Conservation (phyloP, 2,329 filamentous ascomycete species). For the Stachybotrys echinatus region DNA sequence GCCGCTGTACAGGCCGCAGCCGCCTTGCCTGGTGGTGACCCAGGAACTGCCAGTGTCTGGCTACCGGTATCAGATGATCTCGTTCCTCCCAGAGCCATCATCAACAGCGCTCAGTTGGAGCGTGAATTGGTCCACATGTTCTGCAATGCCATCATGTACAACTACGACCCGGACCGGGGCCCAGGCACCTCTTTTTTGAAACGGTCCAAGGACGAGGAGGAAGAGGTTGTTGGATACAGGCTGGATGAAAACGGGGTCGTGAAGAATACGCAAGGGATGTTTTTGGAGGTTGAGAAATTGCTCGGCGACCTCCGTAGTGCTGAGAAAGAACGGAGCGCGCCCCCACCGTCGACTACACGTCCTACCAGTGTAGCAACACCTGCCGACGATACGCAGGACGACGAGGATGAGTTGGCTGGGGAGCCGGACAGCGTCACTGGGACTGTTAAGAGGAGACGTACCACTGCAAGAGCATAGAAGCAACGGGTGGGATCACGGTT, state of each 20-base stretch:
- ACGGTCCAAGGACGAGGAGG: constrained; percentile 35
- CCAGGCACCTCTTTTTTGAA: constrained; percentile 58
- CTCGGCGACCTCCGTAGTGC: constrained; percentile 72
- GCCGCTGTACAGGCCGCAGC: constrained; percentile 56
- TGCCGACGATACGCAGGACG: constrained; percentile 42
- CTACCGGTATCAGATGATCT: constrained; percentile 71
- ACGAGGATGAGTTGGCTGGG: constrained; percentile 41
- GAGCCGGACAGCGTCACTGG: constrained; percentile 30
- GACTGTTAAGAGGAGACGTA: constrained; percentile 29
- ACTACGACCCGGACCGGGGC: constrained; percentile 71
- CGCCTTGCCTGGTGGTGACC: constrained; percentile 55
- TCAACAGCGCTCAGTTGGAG: constrained; percentile 89
- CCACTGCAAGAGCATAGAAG: constrained; percentile 25
- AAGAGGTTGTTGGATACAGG: constrained; percentile 53
- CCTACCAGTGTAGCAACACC: constrained; percentile 32
- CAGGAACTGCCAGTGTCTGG: constrained; percentile 51
- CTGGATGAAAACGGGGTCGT: constrained; percentile 82
- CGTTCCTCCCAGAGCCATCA: constrained; percentile 80
- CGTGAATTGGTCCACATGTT: constrained; percentile 96
- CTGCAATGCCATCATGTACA: constrained; percentile 98
- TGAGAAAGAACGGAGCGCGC: constrained; percentile 48
- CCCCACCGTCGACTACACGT: constrained; percentile 25
- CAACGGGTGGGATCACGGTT: not conserved
- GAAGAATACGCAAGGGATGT: constrained; percentile 85
- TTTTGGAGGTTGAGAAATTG: constrained; percentile 75